Percentiles rank a stretch among this genome's conserved stretches.
phyloP scores from a whole-genome alignment of 2,329 filamentous ascomycete genomes.

The Exophiala aquamarina region DNA sequence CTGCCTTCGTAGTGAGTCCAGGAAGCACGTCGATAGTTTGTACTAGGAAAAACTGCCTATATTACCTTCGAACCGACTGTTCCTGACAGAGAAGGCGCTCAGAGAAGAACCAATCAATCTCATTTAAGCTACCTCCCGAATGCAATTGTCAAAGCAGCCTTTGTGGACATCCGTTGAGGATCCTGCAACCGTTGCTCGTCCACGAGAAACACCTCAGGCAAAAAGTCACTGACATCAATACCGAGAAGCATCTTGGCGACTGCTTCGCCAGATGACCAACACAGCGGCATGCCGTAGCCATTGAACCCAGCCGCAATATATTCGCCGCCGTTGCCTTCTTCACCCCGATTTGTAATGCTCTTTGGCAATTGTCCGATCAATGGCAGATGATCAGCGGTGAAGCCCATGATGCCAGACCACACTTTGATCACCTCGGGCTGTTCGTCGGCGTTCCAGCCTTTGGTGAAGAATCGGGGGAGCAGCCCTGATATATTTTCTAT shows the following conservation, averaged over 20 bases:
- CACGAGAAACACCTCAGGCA: constrained; percentile 8
- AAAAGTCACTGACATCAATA: constrained; percentile 1
- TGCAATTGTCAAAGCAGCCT: constrained; percentile 5
- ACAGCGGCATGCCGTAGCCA: constrained; percentile 32
- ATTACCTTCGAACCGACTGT: too few relatives aligned
- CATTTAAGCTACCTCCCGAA: too few relatives aligned
- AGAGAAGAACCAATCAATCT: too few relatives aligned
- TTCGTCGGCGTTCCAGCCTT: constrained; percentile 4
- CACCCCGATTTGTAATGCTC: constrained; percentile 16
- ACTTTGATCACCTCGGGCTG: constrained; percentile 22
- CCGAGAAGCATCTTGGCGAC: constrained; percentile 25
- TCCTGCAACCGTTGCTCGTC: constrained; percentile 6
- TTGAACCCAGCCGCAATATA: constrained; percentile 34
- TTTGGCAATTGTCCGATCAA: constrained; percentile 28
- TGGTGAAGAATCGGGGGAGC: constrained; percentile 5
- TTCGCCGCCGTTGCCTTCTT: constrained; percentile 22
- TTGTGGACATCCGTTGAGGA: constrained; percentile 2
- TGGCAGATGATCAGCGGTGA: constrained; percentile 32
- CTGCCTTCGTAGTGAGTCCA: too few relatives aligned
- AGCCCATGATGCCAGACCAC: constrained; percentile 35
- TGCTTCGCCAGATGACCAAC: constrained; percentile 29
- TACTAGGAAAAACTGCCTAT: too few relatives aligned
- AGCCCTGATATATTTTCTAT: constrained; percentile 4
- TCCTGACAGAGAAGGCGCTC: too few relatives aligned
- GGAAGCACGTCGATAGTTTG: too few relatives aligned